Evolutionary conservation across 2,329 filamentous ascomycete genomes (phyloP).

Genomic region (Fusarium austroafricanum): DNA sequence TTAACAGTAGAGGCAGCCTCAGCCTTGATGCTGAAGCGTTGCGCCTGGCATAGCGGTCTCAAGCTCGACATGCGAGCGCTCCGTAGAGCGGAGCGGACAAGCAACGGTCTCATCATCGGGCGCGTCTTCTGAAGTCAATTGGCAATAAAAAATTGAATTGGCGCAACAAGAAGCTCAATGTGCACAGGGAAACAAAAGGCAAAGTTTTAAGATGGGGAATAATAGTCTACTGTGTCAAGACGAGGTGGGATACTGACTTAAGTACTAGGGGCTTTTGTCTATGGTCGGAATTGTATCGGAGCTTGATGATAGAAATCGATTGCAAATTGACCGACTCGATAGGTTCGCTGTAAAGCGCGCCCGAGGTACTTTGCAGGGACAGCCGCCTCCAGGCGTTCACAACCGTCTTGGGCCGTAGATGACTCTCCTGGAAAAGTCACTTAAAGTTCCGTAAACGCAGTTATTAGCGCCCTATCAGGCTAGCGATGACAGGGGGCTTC

Average conservation of each 20-base stretch:
- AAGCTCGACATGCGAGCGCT: slow-evolving; percentile 55
- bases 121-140: slow-evolving; percentile 22
- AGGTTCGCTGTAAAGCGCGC: slow-evolving; percentile 23
- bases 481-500: slow-evolving; percentile 20
- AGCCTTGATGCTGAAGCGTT: slow-evolving; percentile 65
- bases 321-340: slow-evolving; percentile 39
- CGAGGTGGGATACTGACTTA: slow-evolving; percentile 30
- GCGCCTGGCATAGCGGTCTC: slow-evolving; percentile 46
- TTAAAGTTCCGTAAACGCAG: slow-evolving; percentile 31
- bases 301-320: slow-evolving; percentile 30
- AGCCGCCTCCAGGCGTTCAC: slow-evolving; percentile 44
- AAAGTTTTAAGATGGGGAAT: slow-evolving; percentile 6
- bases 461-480: slow-evolving; percentile 15
- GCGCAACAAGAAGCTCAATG: neutral
- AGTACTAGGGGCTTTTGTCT: slow-evolving; percentile 31
- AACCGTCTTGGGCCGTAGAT: slow-evolving; percentile 41
- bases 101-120: slow-evolving; percentile 48
- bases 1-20: slow-evolving; percentile 62
- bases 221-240: slow-evolving; percentile 4
- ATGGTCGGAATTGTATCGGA: slow-evolving; percentile 46
- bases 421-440: slow-evolving; percentile 30
- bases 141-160: neutral
- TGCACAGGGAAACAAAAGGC: neutral
- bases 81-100: slow-evolving; percentile 50
- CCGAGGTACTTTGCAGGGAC: slow-evolving; percentile 42